phyloP scores from a whole-genome alignment of 2,329 filamentous ascomycete genomes.

The Penicillium sp. region DNA sequence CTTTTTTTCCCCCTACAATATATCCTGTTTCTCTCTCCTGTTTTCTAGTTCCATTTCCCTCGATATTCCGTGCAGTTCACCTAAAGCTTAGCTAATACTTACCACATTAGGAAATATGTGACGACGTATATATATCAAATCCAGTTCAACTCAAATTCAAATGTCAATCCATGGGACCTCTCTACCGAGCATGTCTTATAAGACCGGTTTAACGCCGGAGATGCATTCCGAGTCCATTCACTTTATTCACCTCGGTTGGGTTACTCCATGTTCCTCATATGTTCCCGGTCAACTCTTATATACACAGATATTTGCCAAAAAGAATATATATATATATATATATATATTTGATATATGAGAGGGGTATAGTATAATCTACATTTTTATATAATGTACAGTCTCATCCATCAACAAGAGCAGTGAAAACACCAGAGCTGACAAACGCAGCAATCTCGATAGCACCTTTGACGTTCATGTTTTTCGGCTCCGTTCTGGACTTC shows the following conservation, averaged over 20 bases:
- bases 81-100: background rate
- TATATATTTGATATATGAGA: background rate
- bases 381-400: background rate
- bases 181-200: background rate
- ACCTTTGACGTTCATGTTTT: background rate
- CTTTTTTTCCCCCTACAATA: background rate
- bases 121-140: background rate
- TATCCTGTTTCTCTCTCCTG: background rate
- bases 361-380: background rate
- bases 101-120: constrained; percentile 3
- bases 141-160: background rate
- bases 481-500: background rate
- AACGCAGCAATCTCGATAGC: background rate
- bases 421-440: background rate
- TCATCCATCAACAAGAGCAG: background rate
- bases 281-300: background rate
- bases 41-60: background rate
- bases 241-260: background rate
- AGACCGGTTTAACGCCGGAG: background rate
- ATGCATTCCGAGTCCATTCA: constrained; percentile 4
- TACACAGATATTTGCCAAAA: background rate
- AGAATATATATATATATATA: background rate
- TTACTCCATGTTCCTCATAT: background rate
- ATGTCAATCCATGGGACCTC: background rate
- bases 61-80: background rate